Base-by-base conservation (phyloP, 1,139 yeast species). In the Debaryomycetaceae sp. region DNA sequence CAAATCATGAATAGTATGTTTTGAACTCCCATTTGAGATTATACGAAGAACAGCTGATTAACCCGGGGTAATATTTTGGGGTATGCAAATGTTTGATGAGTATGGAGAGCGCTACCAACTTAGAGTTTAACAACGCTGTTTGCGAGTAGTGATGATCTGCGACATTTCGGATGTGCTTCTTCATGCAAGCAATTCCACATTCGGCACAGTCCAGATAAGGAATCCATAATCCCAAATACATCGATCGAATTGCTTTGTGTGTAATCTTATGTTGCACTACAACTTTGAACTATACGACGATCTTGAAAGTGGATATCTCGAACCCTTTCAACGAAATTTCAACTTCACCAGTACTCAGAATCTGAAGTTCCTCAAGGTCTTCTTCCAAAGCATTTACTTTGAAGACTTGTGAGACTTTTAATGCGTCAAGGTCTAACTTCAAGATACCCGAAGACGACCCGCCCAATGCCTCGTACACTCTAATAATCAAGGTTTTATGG, bases 391-490 rank as follows among this genome's bases (percentile, higher is more conserved):
- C 68, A 49, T 84, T 81, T 13, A 84, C 76, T 51, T 75, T 76
- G 45, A 51, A 60, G 6, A 77, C 85, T 37, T 64, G 57, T 28
- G 57, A 61, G 27, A 85, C 56, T 1, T 65, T 57, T 28, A 64
- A 48, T 9, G 46, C 28, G 3, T 42, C 30, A 3, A 48, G 33
- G 32, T 59, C 55, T 23, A 78, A 56, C 18, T 58, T 51, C 31
- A 86, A 51, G 8, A 47, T 55, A 2, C 84, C 93, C 6, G 48
- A 51, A 1, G 80, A 66, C 10, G 52, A 41, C 19, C 96, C 97
- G 6, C 97, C 97, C 31, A 89, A 65, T 0, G 95, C 63, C 48
- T 89, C 97, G 56, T 86, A 89, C 1, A 85, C 73, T 45, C 97
- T 73, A 22, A 83, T 65, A 20, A 88, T 66, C 23, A 85, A 60